Base-by-base conservation (phyloP, 148 eudicot genomes). In the Spergularia marina region DNA sequence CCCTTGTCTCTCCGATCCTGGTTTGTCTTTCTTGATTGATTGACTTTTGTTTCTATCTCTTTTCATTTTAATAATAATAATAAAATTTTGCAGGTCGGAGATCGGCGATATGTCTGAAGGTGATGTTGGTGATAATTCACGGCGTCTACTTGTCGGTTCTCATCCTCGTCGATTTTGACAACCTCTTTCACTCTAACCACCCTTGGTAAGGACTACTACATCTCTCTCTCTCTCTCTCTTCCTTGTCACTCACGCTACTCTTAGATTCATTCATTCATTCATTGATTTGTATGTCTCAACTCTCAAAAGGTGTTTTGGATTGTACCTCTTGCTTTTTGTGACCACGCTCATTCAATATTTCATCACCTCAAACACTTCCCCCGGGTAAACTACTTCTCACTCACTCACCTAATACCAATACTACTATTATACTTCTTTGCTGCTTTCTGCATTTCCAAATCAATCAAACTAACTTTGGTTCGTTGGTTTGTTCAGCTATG, bases 1-100 rank as follows among this genome's bases (percentile, higher is more conserved):
- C 80, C 97, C 98, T 54, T 89, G 94, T 71, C 90, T 93, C 76
- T 84, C 91, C 78, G 96, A 93, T 86, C 92, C 97, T 14, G 98
- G 98, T 93, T 21, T 58, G 59, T n/a, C 56, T 49, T 23, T 63
- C 23, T 78, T 54, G 3, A 30, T 74, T 57, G 17, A 61, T 71
- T 77, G 79, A 69, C 74, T 62, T 67, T 53, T 64, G 6, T 40
- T 20, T 25, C 10, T 54, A 1, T 13, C 0, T 0, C 36, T 74
- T 30, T 30, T 30, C 1, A 30, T 30, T 2, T 0, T 30, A 0
- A 30, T 30, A 0, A 30, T 30, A 0, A 30, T 23, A 30, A 30
- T 30, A 30, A 30, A 30, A 30, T 30, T 0, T 30, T 17, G 13
- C 73, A 95, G 98, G 64, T 85, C 88, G 94, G 76, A 85, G 97